A percentile compares a stretch with the other conserved stretches of the same genome.
phyloP scores from a whole-genome alignment of 2,329 filamentous ascomycete genomes.

The Pestalotiopsis sp. region DNA sequence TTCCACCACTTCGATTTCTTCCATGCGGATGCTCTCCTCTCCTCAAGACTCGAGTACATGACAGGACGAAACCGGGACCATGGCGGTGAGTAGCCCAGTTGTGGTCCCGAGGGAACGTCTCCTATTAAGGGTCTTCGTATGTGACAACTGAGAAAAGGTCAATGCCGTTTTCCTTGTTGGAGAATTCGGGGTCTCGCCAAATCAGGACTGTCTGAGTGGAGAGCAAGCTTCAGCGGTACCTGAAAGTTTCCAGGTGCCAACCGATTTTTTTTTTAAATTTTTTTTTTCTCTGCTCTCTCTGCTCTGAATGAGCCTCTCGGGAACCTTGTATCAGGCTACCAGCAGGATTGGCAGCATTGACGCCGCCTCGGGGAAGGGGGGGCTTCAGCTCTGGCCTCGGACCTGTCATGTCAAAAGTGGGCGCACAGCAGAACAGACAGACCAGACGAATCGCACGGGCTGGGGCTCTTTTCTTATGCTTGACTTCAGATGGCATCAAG shows the following conservation, averaged over 20 bases:
- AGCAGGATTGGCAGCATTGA: not conserved
- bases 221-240: constrained; percentile 7
- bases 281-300: not conserved
- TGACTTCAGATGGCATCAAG: constrained; percentile 6
- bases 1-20: not conserved
- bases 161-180: constrained; percentile 8
- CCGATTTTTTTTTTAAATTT: not conserved
- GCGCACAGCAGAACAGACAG: not conserved
- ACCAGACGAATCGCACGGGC: not conserved
- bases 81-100: not conserved
- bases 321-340: not conserved
- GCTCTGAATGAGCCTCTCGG: not conserved
- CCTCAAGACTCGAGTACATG: not conserved
- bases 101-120: not conserved
- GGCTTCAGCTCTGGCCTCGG: not conserved
- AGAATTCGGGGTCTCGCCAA: constrained; percentile 9
- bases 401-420: not conserved
- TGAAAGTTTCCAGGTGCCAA: constrained; percentile 7
- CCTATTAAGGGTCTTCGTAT: constrained; percentile 4
- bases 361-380: not conserved
- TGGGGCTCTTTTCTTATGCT: not conserved
- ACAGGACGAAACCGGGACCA: not conserved
- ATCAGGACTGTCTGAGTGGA: constrained; percentile 1
- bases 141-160: not conserved
- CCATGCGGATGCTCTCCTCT: not conserved